A percentile compares a stretch with the other conserved stretches of the same genome.
These are phyloP conservation scores for Chionographis japonica DNA, from an alignment of 106 monocot species.

Conservation along the genomic window DNA sequence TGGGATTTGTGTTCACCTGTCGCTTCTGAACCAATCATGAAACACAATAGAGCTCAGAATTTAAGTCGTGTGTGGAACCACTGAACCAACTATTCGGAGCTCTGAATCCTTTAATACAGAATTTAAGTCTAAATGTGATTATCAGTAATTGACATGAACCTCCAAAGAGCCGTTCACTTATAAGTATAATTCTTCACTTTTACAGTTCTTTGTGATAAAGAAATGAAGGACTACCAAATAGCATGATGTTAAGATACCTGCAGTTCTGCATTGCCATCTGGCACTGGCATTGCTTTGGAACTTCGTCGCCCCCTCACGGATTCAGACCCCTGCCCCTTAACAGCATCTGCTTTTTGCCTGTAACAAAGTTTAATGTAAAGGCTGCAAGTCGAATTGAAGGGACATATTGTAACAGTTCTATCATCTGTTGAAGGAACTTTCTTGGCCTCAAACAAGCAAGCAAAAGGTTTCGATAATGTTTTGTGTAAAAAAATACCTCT, in stretches of 20 bases:
- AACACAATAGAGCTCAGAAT: background rate
- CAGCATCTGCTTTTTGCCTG: conserved; percentile 36
- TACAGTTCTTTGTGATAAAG: background rate
- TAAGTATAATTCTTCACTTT: no score
- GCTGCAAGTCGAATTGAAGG: background rate
- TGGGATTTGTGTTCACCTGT: conserved; percentile 13
- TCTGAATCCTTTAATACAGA: no score
- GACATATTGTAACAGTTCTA: background rate
- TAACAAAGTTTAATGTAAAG: background rate
- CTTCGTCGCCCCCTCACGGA: conserved; percentile 27
- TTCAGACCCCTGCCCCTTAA: conserved; percentile 24
- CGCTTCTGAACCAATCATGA: conserved; percentile 10
- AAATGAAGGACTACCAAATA: background rate
- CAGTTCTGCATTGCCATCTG: conserved; percentile 31
- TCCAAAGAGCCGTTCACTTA: no score
- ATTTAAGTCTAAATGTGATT: no score
- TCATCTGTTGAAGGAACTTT: no score
- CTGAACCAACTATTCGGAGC: no score
- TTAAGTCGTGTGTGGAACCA: background rate
- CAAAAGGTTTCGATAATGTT: no score
- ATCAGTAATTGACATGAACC: no score
- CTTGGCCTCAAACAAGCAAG: no score
- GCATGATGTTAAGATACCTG: conserved; percentile 14
- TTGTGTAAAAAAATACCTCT: conserved; percentile 22
- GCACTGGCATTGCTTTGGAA: conserved; percentile 6